phyloP scores from a whole-genome alignment of 768 basidiomycete genomes.

The Botryobasidium botryosum region DNA sequence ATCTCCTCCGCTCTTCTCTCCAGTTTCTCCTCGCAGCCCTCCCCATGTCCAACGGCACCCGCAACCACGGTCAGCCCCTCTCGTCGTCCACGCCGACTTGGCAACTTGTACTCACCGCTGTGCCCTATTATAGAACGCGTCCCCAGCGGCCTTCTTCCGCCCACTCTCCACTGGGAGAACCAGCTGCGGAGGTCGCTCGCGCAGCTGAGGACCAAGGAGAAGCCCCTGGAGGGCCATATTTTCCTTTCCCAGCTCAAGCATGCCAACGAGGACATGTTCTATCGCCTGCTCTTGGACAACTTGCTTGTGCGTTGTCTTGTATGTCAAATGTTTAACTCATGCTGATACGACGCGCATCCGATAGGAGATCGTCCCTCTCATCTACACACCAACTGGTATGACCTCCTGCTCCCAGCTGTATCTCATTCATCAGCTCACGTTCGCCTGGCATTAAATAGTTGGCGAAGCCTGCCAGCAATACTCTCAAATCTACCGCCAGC shows the following conservation, averaged over 20 bases:
- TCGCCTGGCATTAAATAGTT: too few relatives aligned
- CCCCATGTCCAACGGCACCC: too few relatives aligned
- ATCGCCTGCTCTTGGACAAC: slow-evolving; percentile 51
- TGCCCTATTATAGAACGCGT: slow-evolving; percentile 21
- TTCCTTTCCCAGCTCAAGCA: slow-evolving; percentile 62
- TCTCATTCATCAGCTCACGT: too few relatives aligned
- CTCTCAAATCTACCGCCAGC: slow-evolving; percentile 54
- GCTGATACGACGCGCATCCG: neutral
- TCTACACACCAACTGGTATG: too few relatives aligned
- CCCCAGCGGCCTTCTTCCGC: slow-evolving; percentile 41
- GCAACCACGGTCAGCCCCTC: too few relatives aligned
- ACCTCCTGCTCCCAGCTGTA: too few relatives aligned
- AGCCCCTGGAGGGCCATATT: slow-evolving; percentile 68
- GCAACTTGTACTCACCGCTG: neutral
- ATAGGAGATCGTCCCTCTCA: slow-evolving; percentile 53
- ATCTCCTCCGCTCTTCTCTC: too few relatives aligned
- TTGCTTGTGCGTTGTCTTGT: slow-evolving; percentile 34
- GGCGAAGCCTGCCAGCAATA: too few relatives aligned
- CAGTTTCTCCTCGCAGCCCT: too few relatives aligned
- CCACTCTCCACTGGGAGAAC: slow-evolving; percentile 32
- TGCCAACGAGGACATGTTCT: slow-evolving; percentile 60
- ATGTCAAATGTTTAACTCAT: neutral
- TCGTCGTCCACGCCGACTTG: too few relatives aligned
- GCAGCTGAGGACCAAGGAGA: slow-evolving; percentile 63
- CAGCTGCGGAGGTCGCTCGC: slow-evolving; percentile 43